Base-by-base conservation (phyloP, 148 eudicot species). In the Drosera capensis region DNA sequence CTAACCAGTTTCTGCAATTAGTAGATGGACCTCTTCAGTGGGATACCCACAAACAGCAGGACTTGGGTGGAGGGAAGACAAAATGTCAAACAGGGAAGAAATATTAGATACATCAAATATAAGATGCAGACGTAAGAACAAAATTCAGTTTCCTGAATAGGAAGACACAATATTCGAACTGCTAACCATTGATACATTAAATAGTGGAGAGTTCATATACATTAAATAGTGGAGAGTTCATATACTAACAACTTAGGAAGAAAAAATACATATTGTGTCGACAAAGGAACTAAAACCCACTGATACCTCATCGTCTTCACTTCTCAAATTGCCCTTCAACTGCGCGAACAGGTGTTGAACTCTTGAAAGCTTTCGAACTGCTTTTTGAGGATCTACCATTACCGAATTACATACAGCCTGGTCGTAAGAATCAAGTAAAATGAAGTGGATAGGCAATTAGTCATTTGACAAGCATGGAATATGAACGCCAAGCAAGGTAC, bases 31-130 rank as follows among this genome's bases (percentile, higher is more conserved):
- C 34, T 80, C 95, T 52, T 88, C 87, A 7, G 81, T 60, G 20
- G 97, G 97, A 51, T 63, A 81, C 29, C 97, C 97, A 63, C 95
- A 88, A 38, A 88, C 97, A 54, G 97, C 97, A 60, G 97, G 97
- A 56, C 72, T 88, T 43, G 97, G 97, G 51, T 88, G 95, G 37
- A 88, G 86, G 23, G 78, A 71, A 43, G 93, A 75, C 68, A 88
- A 67, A 57, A 88, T 66, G 43, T 84, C 77, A 73, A 68, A 80
- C 97, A 83, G 84, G 30, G 50, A 23, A 31, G 30, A 16, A 15
- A 31, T 21, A 30, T 30, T 21, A 17, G 29, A 43, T 20, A 20
- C 3, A 20, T n/a, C n/a, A n/a, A n/a, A n/a, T n/a, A 43, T 18
- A 38, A 23, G 9, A 16, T n/a, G 8, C 2, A 43, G 25, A 20